Base-by-base conservation (phyloP, 129 eudicot genomes). In the Calendula officinalis region DNA sequence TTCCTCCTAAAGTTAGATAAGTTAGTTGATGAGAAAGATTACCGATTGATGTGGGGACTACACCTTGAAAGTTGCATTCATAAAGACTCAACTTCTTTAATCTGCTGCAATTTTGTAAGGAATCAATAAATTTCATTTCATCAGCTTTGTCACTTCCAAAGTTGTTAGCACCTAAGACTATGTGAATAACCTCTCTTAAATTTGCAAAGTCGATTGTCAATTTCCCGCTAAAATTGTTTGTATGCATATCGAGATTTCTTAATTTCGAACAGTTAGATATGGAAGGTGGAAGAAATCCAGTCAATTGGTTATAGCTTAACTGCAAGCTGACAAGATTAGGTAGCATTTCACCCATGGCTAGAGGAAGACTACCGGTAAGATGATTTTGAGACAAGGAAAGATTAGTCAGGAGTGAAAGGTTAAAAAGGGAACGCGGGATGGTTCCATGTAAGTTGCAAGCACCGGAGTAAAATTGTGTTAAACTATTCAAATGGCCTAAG, bases 261-360 rank as follows among this genome's bases (percentile, higher is more conserved):
- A 22, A 22, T 22, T 22, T 22, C 30, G 30, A 22, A 22, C 30
- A 22, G 30, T 22, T 22, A 4, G 56, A 43, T 44, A 68, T 30
- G 43, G 57, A 45, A 22, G 46, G 16, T 41, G 74, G 56, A 56
- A 43, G 62, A 44, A 36, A 35, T 32, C 66, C 74, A 3, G 33
- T 42, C 3, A 68, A 53, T 56, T 67, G 30, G 30, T 22, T 22
- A 22, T 22, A 1, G 2, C 2, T 22, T 22, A 22, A 22, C 30
- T 22, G 30, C 1, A 22, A 22, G 30, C 1, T 0, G 1, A 22
- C 30, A 1, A 22, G 2, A 22, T 22, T 22, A 2, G 30, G 30
- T 22, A 22, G 30, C 30, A 22, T 22, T 22, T 1, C 2, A 22
- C 30, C 30, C 2, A 22, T 22, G 30, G 30, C 30, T 22, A 22